These are phyloP conservation scores for Lepidium didymum DNA, from an alignment of 345 rosid genomes.

Conservation along the genomic window DNA sequence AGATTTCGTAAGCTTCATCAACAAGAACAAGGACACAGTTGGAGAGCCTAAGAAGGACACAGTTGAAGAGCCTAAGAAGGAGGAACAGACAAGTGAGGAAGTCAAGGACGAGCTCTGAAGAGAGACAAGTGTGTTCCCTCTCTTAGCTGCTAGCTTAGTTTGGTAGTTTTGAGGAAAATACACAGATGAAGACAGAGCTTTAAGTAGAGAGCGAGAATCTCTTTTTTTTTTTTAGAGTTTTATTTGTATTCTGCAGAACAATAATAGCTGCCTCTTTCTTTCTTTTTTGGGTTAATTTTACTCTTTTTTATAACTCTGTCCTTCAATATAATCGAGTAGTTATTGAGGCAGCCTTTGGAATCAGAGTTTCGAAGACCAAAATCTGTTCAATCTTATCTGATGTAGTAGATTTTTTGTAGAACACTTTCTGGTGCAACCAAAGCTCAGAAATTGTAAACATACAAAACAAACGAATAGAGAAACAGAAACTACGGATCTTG, in stretches of 20 bases:
- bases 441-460: too few species aligned
- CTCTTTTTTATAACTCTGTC: not conserved
- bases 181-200: conserved; percentile 8
- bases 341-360: not conserved
- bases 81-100: conserved; percentile 10
- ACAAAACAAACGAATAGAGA: too few species aligned
- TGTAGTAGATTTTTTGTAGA: too few species aligned
- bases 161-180: conserved; percentile 27
- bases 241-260: conserved; percentile 1
- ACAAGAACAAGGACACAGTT: conserved; percentile 56
- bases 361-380: not conserved
- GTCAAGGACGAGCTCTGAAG: conserved; percentile 60
- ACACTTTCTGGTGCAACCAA: too few species aligned
- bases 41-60: conserved; percentile 20
- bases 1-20: conserved; percentile 66
- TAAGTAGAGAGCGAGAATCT: conserved; percentile 11
- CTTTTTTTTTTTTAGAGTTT: not conserved
- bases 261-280: not conserved
- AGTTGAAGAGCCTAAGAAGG: not conserved
- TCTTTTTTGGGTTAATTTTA: not conserved
- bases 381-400: not conserved
- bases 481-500: too few species aligned
- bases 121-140: conserved; percentile 14
- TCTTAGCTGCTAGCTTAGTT: conserved; percentile 27
- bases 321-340: not conserved